A percentile compares a stretch with the other conserved stretches of the same genome.
phyloP scores from a whole-genome alignment of 2,329 filamentous ascomycete species.

The Diplodia scrobiculata region DNA sequence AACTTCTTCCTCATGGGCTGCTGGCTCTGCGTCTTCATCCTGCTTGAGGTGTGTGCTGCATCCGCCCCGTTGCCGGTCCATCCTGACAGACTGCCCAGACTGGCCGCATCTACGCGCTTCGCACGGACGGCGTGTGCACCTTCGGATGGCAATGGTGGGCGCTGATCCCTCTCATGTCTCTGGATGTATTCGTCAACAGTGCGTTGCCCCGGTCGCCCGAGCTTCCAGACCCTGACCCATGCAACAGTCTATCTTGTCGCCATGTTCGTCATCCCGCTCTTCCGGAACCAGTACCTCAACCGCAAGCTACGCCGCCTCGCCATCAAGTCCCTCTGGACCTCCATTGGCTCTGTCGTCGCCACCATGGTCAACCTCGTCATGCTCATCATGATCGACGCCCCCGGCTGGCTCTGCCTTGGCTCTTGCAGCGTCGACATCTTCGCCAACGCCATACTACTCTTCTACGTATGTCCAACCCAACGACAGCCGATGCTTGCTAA shows the following conservation, averaged over 20 bases:
- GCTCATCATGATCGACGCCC: slow-evolving; percentile 14
- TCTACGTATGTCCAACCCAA: neutral
- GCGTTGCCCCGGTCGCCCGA: neutral
- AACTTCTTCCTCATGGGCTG: slow-evolving; percentile 15
- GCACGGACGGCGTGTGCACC: slow-evolving; percentile 6
- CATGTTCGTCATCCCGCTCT: slow-evolving; percentile 14
- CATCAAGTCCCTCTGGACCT: slow-evolving; percentile 1
- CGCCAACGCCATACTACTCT: neutral
- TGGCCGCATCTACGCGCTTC: neutral
- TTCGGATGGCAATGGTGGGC: slow-evolving; percentile 20
- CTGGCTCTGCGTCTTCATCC: slow-evolving; percentile 4
- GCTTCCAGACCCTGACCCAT: neutral
- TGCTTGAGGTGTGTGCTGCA: neutral
- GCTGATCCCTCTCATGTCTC: slow-evolving; percentile 13
- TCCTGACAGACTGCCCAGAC: neutral
- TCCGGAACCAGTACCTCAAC: slow-evolving; percentile 4
- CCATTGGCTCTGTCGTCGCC: neutral
- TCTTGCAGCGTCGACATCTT: slow-evolving; percentile 15
- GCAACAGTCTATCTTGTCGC: neutral
- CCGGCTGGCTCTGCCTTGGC: neutral
- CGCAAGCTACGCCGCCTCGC: neutral
- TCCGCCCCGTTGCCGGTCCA: too few species aligned
- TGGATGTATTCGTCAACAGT: slow-evolving; percentile 17
- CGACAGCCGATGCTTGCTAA: neutral
- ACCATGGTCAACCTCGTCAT: slow-evolving; percentile 11